Evolutionary conservation across 768 basidiomycete species (phyloP).

Genomic region (Phylloporus sp.): DNA sequence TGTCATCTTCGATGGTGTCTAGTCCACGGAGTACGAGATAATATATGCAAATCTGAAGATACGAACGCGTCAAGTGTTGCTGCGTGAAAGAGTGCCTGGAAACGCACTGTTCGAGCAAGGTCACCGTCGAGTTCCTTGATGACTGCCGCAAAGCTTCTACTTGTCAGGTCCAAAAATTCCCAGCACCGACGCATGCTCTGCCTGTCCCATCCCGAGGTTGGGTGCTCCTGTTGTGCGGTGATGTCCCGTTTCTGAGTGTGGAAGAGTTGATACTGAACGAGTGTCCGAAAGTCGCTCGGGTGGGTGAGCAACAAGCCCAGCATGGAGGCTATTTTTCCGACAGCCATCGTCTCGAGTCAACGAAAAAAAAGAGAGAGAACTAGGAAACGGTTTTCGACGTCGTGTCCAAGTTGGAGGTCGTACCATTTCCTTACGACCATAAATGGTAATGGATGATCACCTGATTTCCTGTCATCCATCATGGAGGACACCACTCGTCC

Average conservation of each 20-base stretch:
- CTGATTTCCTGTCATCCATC: neutral
- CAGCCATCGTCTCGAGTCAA: slow-evolving; percentile 23
- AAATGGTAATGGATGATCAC: slow-evolving; percentile 5
- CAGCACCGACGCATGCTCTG: slow-evolving; percentile 84
- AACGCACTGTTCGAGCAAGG: slow-evolving; percentile 81
- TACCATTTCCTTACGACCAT: slow-evolving; percentile 8
- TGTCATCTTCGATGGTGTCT: slow-evolving; percentile 99
- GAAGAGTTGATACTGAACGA: slow-evolving; percentile 80
- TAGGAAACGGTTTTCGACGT: too few species aligned
- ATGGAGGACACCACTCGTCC: slow-evolving; percentile 49
- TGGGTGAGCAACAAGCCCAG: slow-evolving; percentile 68
- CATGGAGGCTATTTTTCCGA: slow-evolving; percentile 55
- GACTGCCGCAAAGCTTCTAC: slow-evolving; percentile 85
- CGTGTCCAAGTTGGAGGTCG: slow-evolving; percentile 1
- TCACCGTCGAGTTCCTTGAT: slow-evolving; percentile 97
- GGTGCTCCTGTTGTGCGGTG: slow-evolving; percentile 63
- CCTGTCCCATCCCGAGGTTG: slow-evolving; percentile 84
- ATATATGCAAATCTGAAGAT: slow-evolving; percentile 81
- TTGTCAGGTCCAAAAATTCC: slow-evolving; percentile 83
- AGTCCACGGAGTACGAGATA: slow-evolving; percentile 90
- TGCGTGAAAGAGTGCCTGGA: neutral
- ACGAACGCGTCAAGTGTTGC: slow-evolving; percentile 3
- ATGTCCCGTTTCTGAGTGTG: slow-evolving; percentile 82
- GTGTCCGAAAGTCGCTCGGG: slow-evolving; percentile 76
- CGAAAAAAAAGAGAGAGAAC: neutral